Evolutionary conservation across 805 yeast genomes (phyloP).

Genomic region (Pichia manshurica): DNA sequence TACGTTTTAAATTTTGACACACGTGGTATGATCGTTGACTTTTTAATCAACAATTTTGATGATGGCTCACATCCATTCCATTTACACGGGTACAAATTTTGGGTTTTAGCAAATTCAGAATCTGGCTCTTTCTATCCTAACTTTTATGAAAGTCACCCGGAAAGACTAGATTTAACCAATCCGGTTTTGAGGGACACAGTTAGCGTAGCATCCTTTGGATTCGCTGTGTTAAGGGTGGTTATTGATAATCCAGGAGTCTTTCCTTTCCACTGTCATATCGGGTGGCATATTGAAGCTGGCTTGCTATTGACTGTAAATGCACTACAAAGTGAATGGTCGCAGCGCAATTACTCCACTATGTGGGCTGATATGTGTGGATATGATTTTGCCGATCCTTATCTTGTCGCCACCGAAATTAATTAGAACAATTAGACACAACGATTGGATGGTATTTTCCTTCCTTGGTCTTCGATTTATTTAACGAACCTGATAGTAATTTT

Average conservation of each 20-base stretch:
- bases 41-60: constrained; percentile 73
- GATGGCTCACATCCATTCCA: constrained; percentile 93
- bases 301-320: constrained; percentile 17
- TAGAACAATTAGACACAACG: too few species aligned
- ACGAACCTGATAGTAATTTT: too few species aligned
- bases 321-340: constrained; percentile 12
- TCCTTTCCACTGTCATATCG: constrained; percentile 95
- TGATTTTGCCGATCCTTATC: constrained; percentile 10
- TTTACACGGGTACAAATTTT: constrained; percentile 84
- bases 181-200: constrained; percentile 68
- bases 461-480: too few species aligned
- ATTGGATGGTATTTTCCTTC: neutral
- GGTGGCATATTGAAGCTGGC: constrained; percentile 67
- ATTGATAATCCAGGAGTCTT: constrained; percentile 94
- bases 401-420: constrained; percentile 1
- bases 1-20: constrained; percentile 64
- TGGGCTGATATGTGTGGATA: constrained; percentile 15
- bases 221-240: constrained; percentile 70
- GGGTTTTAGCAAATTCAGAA: constrained; percentile 42
- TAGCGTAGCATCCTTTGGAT: constrained; percentile 68
- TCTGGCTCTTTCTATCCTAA: constrained; percentile 53
- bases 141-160: constrained; percentile 32
- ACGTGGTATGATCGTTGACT: constrained; percentile 58
- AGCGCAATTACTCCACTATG: neutral
- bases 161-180: constrained; percentile 10